These are phyloP conservation scores for Kurtzmaniella quercitrusa DNA, from an alignment of 1,139 yeast genomes.

Conservation along the genomic window DNA sequence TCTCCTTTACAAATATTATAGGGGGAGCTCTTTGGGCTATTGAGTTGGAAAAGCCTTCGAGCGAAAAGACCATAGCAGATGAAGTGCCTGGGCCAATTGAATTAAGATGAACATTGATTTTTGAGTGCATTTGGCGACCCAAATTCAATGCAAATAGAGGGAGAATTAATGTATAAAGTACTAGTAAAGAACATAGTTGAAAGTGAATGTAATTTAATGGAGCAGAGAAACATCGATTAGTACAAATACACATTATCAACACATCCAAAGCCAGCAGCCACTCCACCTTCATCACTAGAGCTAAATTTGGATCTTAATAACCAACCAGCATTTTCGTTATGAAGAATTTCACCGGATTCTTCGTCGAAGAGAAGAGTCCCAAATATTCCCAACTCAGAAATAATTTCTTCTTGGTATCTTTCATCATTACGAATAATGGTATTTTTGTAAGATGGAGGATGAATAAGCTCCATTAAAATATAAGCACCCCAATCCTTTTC, in stretches of 20 bases:
- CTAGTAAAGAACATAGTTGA: too few species aligned
- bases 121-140: too few species aligned
- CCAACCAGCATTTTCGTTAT: slow-evolving; percentile 77
- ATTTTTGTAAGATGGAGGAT: slow-evolving; percentile 66
- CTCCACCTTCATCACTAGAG: slow-evolving; percentile 93
- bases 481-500: slow-evolving; percentile 84
- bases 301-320: slow-evolving; percentile 84
- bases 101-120: background rate
- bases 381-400: slow-evolving; percentile 88
- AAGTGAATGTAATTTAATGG: background rate
- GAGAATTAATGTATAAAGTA: too few species aligned
- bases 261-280: slow-evolving; percentile 98
- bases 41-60: slow-evolving; percentile 19
- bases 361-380: slow-evolving; percentile 80
- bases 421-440: slow-evolving; percentile 66
- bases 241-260: slow-evolving; percentile 69
- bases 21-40: slow-evolving; percentile 77
- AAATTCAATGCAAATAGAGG: too few species aligned
- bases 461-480: slow-evolving; percentile 88
- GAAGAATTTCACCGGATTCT: slow-evolving; percentile 46
- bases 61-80: background rate
- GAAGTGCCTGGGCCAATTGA: background rate
- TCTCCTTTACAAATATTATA: slow-evolving; percentile 60
- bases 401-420: slow-evolving; percentile 60
- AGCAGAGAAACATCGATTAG: slow-evolving; percentile 9